These are phyloP conservation scores for Poa annua DNA, from an alignment of 176 grass and related monocot genomes.

Conservation along the genomic window DNA sequence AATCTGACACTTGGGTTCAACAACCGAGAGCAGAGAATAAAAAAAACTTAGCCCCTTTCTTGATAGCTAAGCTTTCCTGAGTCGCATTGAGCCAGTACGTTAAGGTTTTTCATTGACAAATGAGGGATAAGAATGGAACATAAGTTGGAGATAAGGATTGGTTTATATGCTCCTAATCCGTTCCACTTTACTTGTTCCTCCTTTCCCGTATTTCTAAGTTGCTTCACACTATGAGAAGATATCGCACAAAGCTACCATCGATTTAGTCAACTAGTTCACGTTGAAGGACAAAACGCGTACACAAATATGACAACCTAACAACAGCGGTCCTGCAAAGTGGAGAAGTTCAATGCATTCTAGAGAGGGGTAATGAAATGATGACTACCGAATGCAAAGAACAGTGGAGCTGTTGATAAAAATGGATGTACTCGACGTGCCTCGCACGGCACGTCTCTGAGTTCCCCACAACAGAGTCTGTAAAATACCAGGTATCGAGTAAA, in stretches of 20 bases:
- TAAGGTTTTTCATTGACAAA: not conserved
- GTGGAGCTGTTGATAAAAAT: not conserved
- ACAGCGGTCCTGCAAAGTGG: not conserved
- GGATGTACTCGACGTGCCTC: slow-evolving; percentile 37
- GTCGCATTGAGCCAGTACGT: not conserved
- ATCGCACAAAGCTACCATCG: not conserved
- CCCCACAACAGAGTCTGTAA: slow-evolving; percentile 10
- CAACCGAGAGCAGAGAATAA: not conserved
- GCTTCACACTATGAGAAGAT: slow-evolving; percentile 7
- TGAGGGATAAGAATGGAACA: not conserved
- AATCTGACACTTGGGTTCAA: slow-evolving; percentile 3
- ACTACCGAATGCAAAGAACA: slow-evolving; percentile 31
- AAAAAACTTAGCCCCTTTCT: not conserved
- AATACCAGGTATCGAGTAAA: not conserved
- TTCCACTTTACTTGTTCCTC: slow-evolving; percentile 34
- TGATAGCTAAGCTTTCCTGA: slow-evolving; percentile 17
- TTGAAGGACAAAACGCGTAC: not conserved
- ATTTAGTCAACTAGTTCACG: slow-evolving; percentile 34
- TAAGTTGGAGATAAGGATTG: slow-evolving; percentile 37
- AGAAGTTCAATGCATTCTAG: not conserved
- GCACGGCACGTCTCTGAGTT: slow-evolving; percentile 46
- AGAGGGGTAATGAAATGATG: not conserved
- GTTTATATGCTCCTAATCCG: slow-evolving; percentile 31
- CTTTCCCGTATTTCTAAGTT: slow-evolving; percentile 29
- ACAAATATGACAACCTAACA: slow-evolving; percentile 18